Evolutionary conservation across 2,329 filamentous ascomycete genomes (phyloP), one percentile per base, ranked within the genome.

Genomic region (Hypoxylon sp.): DNA sequence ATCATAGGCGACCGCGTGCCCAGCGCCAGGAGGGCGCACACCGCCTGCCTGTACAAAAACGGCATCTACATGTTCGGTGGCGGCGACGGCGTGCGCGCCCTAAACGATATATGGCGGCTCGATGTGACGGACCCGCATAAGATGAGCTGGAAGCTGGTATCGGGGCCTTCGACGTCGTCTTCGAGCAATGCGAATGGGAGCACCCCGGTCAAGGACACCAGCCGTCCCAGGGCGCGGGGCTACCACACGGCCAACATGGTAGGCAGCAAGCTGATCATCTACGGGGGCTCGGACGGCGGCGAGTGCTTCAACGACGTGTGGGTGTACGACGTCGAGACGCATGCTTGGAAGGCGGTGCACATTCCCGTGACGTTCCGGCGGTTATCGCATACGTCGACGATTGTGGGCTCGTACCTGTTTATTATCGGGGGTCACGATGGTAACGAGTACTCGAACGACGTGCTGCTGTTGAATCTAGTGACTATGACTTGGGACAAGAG

Each of bases 211-310:
- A 68, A 66, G 21, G 72, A 72, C 48, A 71, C 63, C 34, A 71
- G 25, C n/a, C 83, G 84, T 50, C 90, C 90, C 19, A 90, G 89
- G 75, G 87, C 90, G 19, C 82, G 90, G 52, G 90, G 90, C 56
- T 92, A 92, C 75, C 90, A 92, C 77, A 91, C 90, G 3, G 89
- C 90, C 69, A 92, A 91, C 76, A 91, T 92, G 85, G 89, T 91
- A 46, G 89, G 89, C 69, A 86, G 85, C 78, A 92, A 92, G 80
- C 85, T 92, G 67, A 91, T 92, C 77, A 89, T 92, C 73, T 91
- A 87, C 76, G 90, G 90, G 41, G 90, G 90, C 34, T 90, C 88
- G 2, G 90, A 92, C 76, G 90, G 90, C 70, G 88, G 88, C 56
- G 89, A 91, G 78, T 92, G 90, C 79, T 92, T 92, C 79, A 86